phyloP scores from a whole-genome alignment of 768 basidiomycete species.

The Cystofilobasidium capitatum region DNA sequence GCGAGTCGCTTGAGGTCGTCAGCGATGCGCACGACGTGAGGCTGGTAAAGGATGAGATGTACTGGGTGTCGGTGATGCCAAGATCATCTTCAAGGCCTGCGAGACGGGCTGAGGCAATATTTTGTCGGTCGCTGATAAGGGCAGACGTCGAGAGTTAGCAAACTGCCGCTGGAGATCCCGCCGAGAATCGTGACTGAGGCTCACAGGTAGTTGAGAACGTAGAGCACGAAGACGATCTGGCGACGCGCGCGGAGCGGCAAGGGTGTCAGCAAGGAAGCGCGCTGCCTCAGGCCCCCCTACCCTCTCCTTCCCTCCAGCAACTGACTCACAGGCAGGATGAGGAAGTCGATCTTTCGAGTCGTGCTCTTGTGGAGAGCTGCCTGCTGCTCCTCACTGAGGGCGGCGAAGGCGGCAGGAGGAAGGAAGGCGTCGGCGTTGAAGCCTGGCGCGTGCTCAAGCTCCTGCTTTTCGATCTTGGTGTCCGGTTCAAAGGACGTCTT shows the following conservation, averaged over 20 bases:
- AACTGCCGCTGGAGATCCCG: too few species aligned
- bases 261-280: not conserved
- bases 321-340: slow-evolving; percentile 34
- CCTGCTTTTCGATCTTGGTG: slow-evolving; percentile 3
- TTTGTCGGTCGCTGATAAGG: slow-evolving; percentile 29
- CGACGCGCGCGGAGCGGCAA: slow-evolving; percentile 19
- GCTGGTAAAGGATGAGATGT: too few species aligned
- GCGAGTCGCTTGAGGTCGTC: too few species aligned
- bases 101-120: slow-evolving; percentile 34
- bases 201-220: not conserved
- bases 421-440: not conserved
- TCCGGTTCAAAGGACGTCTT: too few species aligned
- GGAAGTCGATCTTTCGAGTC: slow-evolving; percentile 34
- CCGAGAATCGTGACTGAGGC: too few species aligned
- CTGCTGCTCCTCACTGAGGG: slow-evolving; percentile 32
- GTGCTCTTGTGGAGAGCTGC: slow-evolving; percentile 29
- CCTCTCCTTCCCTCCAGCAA: slow-evolving; percentile 15
- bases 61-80: slow-evolving; percentile 32
- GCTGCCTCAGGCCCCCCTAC: not conserved
- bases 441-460: not conserved
- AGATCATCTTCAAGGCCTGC: slow-evolving; percentile 33
- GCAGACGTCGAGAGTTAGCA: not conserved
- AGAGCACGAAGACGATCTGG: not conserved
- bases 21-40: too few species aligned
- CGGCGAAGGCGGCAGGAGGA: slow-evolving; percentile 31